These are phyloP conservation scores for Skeletonema marinoi DNA, from an alignment of 108 stramenopile species.

Conservation along the genomic window DNA sequence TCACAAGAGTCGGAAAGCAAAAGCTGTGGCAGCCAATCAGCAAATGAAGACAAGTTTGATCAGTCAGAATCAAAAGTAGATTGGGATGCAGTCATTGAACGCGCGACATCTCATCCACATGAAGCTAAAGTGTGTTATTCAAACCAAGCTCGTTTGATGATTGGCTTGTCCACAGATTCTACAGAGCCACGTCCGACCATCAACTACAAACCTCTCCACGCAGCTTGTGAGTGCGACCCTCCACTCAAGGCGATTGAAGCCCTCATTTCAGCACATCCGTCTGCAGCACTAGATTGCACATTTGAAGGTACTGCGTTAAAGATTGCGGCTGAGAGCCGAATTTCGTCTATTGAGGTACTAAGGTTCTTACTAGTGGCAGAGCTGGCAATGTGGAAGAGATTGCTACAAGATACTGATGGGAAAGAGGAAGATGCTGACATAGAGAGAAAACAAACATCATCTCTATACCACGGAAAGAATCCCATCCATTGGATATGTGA, in stretches of 20 bases:
- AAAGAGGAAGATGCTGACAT: no score
- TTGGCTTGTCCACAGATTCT: no score
- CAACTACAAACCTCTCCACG: conserved; percentile 31
- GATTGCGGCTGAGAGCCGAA: conserved; percentile 34
- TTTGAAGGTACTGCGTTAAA: conserved; percentile 36
- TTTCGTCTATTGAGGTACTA: conserved; percentile 8
- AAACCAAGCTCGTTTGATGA: background rate
- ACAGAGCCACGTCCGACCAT: background rate
- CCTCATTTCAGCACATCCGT: conserved; percentile 27
- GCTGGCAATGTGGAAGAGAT: conserved; percentile 36
- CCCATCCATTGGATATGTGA: conserved; percentile 41
- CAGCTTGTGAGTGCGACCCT: conserved; percentile 31
- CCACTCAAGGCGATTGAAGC: conserved; percentile 28
- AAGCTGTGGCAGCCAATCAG: background rate
- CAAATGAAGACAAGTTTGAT: background rate
- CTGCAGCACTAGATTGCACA: conserved; percentile 23
- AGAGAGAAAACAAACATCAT: background rate
- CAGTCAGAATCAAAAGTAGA: background rate
- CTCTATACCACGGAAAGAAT: conserved; percentile 28
- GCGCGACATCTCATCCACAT: conserved; percentile 19
- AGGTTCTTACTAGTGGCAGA: conserved; percentile 34
- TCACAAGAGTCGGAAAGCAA: background rate
- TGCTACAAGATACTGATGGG: background rate
- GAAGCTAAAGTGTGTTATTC: conserved; percentile 30
- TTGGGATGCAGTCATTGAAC: conserved; percentile 33